These are phyloP conservation scores for Hippophae tibetana DNA, from an alignment of 306 rosid species.

Conservation along the genomic window DNA sequence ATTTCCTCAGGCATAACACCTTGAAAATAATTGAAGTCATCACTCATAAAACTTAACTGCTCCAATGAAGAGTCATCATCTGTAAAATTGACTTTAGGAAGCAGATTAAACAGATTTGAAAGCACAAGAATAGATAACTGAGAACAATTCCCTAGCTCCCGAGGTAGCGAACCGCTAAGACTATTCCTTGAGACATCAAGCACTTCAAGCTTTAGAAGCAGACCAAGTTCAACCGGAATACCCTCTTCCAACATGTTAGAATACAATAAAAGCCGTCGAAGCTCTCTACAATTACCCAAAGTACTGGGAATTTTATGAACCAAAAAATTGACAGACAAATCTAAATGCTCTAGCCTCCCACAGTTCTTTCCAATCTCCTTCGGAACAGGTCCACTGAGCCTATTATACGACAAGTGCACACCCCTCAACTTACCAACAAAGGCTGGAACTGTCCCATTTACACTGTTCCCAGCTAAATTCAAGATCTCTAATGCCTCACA, in stretches of 20 bases:
- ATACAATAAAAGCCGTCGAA: conserved; percentile 55
- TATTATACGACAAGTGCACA: conserved; percentile 55
- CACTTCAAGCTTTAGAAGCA: conserved; percentile 48
- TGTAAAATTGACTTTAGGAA: conserved; percentile 21
- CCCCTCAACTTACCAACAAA: conserved; percentile 53
- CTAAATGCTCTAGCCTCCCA: conserved; percentile 73
- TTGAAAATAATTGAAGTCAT: conserved; percentile 62
- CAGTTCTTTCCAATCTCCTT: conserved; percentile 59
- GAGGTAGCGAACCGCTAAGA: conserved; percentile 57
- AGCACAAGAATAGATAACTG: conserved; percentile 62
- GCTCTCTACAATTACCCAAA: conserved; percentile 63
- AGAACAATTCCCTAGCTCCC: conserved; percentile 54
- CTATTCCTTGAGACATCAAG: conserved; percentile 83
- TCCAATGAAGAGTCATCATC: conserved; percentile 20
- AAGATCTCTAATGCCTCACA: conserved; percentile 45
- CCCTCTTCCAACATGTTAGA: conserved; percentile 60
- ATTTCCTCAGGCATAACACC: conserved; percentile 55
- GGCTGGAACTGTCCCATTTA: conserved; percentile 65
- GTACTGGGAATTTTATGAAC: conserved; percentile 40
- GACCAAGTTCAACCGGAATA: conserved; percentile 59
- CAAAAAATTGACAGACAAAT: conserved; percentile 66
- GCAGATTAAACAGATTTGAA: conserved; percentile 53
- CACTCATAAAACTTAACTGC: conserved; percentile 30
- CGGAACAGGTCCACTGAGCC: conserved; percentile 48
- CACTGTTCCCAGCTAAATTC: conserved; percentile 58